Evolutionary conservation across 257 asterid genomes (phyloP), one percentile per base, ranked within the genome.

Genomic region (Ballota nigra): DNA sequence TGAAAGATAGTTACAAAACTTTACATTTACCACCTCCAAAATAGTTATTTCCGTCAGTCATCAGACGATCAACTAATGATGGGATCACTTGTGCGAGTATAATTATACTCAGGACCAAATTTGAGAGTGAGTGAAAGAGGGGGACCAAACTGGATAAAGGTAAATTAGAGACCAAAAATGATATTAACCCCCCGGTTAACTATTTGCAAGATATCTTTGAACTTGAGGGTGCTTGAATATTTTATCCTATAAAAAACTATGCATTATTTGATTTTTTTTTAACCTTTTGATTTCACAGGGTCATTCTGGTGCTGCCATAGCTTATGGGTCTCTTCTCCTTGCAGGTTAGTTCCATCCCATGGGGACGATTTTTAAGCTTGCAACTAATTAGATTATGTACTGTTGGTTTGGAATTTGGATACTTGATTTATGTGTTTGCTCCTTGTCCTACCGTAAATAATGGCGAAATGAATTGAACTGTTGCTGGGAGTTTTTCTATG

Each of bases 301-400:
- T 61, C 97, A 89, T 82, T 80, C 90, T 58, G 98, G 96, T 41
- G 91, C 98, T 73, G 92, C 98, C 57, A 69, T 91, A 53, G 96
- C 98, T 33, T 94, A 83, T 56, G 98, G 98, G 69, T 94, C 98
- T 56, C 91, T 94, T 71, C 91, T 94, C 59, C 91, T 91, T 61
- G 82, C 82, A 85, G 98, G 85, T 81, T 79, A 57, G 84, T 41
- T 31, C 53, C 72, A 63, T 66, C 65, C 69, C 66, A 23, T 33
- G 29, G 52, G n/a, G 33, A 23, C 28, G 8, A 18, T 22, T 47
- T 28, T 52, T 6, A 19, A 22, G n/a, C 47, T 31, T 47, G 22
- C 45, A 49, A 41, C 28, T 55, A 47, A 22, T 19, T 11, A 8
- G 3, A 64, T 63, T 58, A n/a, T 71, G 40, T 40, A 24, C 22